These are phyloP conservation scores for Aspergillus mulundensis DNA, from an alignment of 495 filamentous ascomycete species.

Conservation along the genomic window DNA sequence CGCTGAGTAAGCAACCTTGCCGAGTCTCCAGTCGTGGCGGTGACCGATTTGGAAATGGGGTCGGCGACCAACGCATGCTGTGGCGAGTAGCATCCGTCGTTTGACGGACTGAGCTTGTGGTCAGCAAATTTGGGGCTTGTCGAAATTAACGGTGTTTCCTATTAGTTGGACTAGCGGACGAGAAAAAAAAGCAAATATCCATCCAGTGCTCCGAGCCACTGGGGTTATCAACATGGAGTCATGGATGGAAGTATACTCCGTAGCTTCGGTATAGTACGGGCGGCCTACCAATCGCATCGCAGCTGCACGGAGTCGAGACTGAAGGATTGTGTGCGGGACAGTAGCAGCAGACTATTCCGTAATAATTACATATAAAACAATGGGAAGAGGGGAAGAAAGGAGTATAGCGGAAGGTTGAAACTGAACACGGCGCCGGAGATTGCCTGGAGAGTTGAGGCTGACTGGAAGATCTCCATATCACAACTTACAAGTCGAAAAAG, in stretches of 20 bases:
- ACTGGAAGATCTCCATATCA: slow-evolving; percentile 4
- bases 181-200: slow-evolving; percentile 1
- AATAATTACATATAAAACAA: slow-evolving; percentile 3
- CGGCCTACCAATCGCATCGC: background rate
- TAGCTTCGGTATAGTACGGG: background rate
- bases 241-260: slow-evolving; percentile 6
- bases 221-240: background rate
- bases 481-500: background rate
- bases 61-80: background rate
- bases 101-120: too few relatives aligned
- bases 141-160: background rate
- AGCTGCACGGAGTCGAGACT: background rate
- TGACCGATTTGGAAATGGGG: background rate
- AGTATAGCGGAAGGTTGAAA: background rate
- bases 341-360: background rate
- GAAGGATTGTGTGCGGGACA: slow-evolving; percentile 6
- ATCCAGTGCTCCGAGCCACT: background rate
- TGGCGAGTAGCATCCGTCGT: too few relatives aligned
- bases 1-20: background rate
- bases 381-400: background rate
- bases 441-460: slow-evolving; percentile 11
- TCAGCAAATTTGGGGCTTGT: background rate
- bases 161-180: background rate
- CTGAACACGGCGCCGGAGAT: background rate
- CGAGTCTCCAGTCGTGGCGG: background rate